These are phyloP conservation scores for Geosmithia putterillii DNA, from an alignment of 2,329 filamentous ascomycete genomes.

Conservation along the genomic window DNA sequence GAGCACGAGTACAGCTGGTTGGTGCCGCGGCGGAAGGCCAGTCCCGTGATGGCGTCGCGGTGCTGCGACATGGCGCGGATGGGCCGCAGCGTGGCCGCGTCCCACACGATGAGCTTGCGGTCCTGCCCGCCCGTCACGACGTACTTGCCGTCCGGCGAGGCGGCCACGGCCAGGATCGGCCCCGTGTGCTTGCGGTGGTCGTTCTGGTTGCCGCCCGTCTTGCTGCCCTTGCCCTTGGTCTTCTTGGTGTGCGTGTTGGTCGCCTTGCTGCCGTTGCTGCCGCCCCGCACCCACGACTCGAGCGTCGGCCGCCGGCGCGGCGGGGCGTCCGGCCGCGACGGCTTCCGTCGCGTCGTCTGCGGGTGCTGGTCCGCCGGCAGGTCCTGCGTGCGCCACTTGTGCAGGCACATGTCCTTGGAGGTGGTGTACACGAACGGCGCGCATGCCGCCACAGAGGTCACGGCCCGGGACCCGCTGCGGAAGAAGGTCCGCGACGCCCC, in stretches of 20 bases:
- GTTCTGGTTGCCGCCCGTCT: constrained; percentile 46
- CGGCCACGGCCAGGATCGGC: constrained; percentile 71
- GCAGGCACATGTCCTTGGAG: constrained; percentile 70
- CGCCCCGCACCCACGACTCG: constrained; percentile 46
- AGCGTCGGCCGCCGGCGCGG: constrained; percentile 50
- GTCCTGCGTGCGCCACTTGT: constrained; percentile 79
- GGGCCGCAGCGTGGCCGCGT: constrained; percentile 65
- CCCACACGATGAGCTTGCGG: constrained; percentile 76
- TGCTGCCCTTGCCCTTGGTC: constrained; percentile 48
- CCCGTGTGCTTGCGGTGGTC: constrained; percentile 67
- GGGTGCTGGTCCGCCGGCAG: constrained; percentile 47
- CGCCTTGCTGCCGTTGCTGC: too few species aligned
- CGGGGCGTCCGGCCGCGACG: constrained; percentile 43
- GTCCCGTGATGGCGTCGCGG: constrained; percentile 71
- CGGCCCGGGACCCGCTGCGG: constrained; percentile 62
- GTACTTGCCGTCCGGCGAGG: constrained; percentile 80
- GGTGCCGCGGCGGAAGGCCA: constrained; percentile 76
- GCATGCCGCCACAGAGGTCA: constrained; percentile 70
- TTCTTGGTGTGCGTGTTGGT: too few species aligned
- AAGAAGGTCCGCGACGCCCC: constrained; percentile 59
- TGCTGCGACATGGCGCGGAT: constrained; percentile 84
- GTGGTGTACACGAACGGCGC: constrained; percentile 78
- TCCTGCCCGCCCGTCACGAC: constrained; percentile 85
- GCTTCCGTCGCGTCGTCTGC: constrained; percentile 45
- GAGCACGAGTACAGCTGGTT: constrained; percentile 90